These are phyloP conservation scores for Eremochloa ophiuroides DNA, from an alignment of 176 grass and related monocot species.

Conservation along the genomic window DNA sequence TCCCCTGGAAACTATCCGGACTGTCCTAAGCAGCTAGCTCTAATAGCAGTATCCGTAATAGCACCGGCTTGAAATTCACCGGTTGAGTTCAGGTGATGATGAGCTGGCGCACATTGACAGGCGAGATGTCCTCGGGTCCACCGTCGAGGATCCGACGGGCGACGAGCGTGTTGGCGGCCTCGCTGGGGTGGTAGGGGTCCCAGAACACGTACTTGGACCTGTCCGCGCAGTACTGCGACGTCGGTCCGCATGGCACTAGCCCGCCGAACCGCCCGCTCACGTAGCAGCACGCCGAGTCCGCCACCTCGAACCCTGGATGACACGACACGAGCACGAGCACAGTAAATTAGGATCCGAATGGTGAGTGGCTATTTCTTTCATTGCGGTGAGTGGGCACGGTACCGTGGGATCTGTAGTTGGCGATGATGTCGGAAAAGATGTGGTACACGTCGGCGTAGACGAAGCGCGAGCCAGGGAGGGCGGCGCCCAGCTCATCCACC, in stretches of 20 bases:
- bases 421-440: constrained; percentile 62
- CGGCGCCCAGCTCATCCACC: constrained; percentile 42
- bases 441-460: constrained; percentile 73
- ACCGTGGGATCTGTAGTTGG: constrained; percentile 59
- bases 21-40: no score
- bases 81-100: not conserved
- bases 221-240: constrained; percentile 46
- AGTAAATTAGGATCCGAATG: not conserved
- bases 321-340: not conserved
- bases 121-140: constrained; percentile 40
- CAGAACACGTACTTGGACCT: constrained; percentile 90
- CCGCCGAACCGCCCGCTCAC: constrained; percentile 56
- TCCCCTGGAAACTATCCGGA: no score
- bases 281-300: constrained; percentile 74
- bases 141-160: constrained; percentile 64
- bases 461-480: constrained; percentile 55
- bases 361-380: no score
- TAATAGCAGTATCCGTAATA: no score
- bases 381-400: no score
- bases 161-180: constrained; percentile 65
- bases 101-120: constrained; percentile 61
- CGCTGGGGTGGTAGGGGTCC: constrained; percentile 79
- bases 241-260: constrained; percentile 62
- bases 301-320: constrained; percentile 70
- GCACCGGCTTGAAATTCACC: not conserved